Base-by-base conservation (phyloP, 148 eudicot species). In the Persicaria tinctoria region DNA sequence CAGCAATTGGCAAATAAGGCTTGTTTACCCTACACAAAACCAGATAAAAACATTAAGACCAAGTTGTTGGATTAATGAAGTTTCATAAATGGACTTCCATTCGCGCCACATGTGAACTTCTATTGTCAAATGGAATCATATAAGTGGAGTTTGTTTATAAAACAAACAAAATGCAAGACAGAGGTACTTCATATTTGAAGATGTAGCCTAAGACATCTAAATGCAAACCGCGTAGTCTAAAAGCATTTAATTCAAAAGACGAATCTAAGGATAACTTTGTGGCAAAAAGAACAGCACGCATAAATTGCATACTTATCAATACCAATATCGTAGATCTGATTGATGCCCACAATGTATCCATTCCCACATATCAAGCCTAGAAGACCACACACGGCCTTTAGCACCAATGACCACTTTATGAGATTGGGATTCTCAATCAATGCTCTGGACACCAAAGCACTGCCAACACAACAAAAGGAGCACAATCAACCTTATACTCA, bases 281-380 rank as follows among this genome's bases (percentile, higher is more conserved):
- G 46, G 46, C 46, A 79, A n/a, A 76, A 46, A 51, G 47, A 64
- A 77, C 20, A 68, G 55, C 77, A 74, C 45, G 38, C 51, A 74
- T 70, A 72, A 20, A 55, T 74, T 17, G 78, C 98, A 90, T 89
- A 94, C 98, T 94, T 94, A 90, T 94, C 98, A 76, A 94, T 94
- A 74, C 97, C 98, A 80, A 94, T 93, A 86, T 94, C 98, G 85
- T 94, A 94, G 81, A 94, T 94, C 83, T 94, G 98, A 88, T 94
- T 94, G 82, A 94, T 92, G 86, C 98, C 98, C 78, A 94, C 98
- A 64, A 94, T 94, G 80, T 87, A 94, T 75, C 97, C 98, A 84
- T 94, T 94, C 75, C 98, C 98, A 44, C 98, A 94, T 76, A 94
- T 84, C 68, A 94, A 84, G 68, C 97, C 98, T 75, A 92, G 76